Percentiles rank a stretch among this genome's conserved stretches.
phyloP scores from a whole-genome alignment of 768 basidiomycete genomes.

The Boletus subparvulus region DNA sequence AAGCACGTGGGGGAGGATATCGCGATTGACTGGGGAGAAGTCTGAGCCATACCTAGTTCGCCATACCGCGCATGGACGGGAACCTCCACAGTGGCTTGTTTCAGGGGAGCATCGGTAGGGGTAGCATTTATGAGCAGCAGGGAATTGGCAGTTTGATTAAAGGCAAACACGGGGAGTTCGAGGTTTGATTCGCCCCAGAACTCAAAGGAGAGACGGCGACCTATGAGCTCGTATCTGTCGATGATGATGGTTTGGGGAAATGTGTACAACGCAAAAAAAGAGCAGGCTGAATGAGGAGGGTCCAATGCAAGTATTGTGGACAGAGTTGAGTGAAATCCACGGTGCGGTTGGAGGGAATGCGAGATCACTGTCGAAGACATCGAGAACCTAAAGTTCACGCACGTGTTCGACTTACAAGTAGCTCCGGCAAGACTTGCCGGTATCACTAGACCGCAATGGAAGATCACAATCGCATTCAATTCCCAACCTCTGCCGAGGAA shows the following conservation, averaged over 20 bases:
- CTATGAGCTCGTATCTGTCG: constrained; percentile 44
- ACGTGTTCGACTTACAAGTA: neutral
- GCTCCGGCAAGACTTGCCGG: too few species aligned
- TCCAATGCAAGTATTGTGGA: constrained; percentile 22
- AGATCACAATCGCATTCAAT: constrained; percentile 14
- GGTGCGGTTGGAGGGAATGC: constrained; percentile 21
- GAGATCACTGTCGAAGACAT: constrained; percentile 22
- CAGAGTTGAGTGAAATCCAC: constrained; percentile 33
- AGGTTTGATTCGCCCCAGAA: constrained; percentile 41
- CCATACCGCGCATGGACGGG: constrained; percentile 49
- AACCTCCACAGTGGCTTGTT: constrained; percentile 29
- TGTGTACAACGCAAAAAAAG: constrained; percentile 34
- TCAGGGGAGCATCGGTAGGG: neutral
- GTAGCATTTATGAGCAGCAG: constrained; percentile 36
- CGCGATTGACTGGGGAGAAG: constrained; percentile 19
- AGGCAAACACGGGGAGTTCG: constrained; percentile 43
- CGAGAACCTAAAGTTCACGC: neutral
- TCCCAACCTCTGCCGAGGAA: constrained; percentile 10
- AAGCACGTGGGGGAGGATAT: constrained; percentile 32
- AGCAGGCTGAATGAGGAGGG: constrained; percentile 16
- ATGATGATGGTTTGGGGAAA: constrained; percentile 43
- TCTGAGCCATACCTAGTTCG: constrained; percentile 18
- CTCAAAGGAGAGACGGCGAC: constrained; percentile 33
- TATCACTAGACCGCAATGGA: constrained; percentile 8
- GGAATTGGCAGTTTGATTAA: constrained; percentile 24